These are phyloP conservation scores for Apiospora marii DNA, from an alignment of 2,329 filamentous ascomycete genomes.

Conservation along the genomic window DNA sequence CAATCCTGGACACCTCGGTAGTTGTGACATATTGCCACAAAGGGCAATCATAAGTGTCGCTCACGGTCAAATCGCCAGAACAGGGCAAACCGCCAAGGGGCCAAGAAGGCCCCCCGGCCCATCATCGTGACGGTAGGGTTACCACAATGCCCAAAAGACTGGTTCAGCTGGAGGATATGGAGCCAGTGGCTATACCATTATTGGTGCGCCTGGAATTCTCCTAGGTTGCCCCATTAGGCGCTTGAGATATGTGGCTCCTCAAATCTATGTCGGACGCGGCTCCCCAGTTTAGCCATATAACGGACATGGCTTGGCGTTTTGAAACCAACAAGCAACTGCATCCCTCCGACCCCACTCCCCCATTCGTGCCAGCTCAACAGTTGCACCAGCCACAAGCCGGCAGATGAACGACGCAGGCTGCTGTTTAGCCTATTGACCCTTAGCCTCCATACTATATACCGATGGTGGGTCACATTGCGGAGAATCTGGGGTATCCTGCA, in stretches of 20 bases:
- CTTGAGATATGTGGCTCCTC: neutral
- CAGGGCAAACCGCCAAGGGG: conserved; percentile 14
- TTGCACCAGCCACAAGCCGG: neutral
- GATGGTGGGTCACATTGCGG: neutral
- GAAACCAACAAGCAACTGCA: neutral
- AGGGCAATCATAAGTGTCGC: neutral
- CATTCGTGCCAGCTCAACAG: neutral
- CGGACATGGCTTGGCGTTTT: neutral
- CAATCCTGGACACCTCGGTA: neutral
- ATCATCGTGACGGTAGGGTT: neutral
- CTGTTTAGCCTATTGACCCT: conserved; percentile 2
- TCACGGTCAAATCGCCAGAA: neutral
- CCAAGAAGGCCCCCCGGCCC: neutral
- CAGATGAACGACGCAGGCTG: conserved; percentile 6
- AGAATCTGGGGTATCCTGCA: neutral
- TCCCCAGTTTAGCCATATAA: conserved; percentile 12
- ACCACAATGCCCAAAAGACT: neutral
- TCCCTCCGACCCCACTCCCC: neutral
- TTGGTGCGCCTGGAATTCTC: conserved; percentile 13
- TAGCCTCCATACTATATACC: neutral
- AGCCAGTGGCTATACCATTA: neutral
- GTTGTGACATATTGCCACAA: neutral
- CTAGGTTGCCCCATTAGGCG: neutral
- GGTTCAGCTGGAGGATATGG: neutral
- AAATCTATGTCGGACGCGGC: neutral